Percentiles rank a stretch among this genome's conserved stretches.
These are phyloP conservation scores for Podospora fimiseda DNA, from an alignment of 495 filamentous ascomycete genomes.

Conservation along the genomic window DNA sequence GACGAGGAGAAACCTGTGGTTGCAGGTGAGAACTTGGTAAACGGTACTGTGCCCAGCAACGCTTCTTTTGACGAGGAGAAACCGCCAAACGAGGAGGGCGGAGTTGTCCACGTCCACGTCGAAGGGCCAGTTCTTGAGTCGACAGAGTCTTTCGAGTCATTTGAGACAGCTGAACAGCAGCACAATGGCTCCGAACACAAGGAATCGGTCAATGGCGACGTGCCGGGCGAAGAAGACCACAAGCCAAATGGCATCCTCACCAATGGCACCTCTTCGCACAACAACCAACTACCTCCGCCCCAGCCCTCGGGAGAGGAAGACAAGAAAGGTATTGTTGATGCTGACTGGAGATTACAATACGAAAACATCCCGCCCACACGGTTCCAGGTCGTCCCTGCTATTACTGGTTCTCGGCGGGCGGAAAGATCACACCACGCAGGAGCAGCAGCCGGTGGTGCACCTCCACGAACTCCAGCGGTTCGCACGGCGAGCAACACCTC, in stretches of 20 bases:
- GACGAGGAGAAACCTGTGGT: slow-evolving; percentile 49
- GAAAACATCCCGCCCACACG: slow-evolving; percentile 64
- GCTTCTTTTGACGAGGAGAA: slow-evolving; percentile 10
- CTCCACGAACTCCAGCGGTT: slow-evolving; percentile 27
- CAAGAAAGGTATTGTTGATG: slow-evolving; percentile 25
- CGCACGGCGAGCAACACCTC: slow-evolving; percentile 21
- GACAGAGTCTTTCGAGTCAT: slow-evolving; percentile 35
- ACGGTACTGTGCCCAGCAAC: no score
- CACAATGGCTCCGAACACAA: background rate
- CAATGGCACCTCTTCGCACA: slow-evolving; percentile 20
- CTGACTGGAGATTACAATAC: slow-evolving; percentile 36
- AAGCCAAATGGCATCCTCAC: slow-evolving; percentile 20
- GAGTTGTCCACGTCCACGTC: slow-evolving; percentile 14
- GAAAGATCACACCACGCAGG: no score
- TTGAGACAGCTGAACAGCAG: background rate
- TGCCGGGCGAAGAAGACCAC: background rate
- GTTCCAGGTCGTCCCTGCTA: slow-evolving; percentile 79
- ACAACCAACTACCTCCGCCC: slow-evolving; percentile 10
- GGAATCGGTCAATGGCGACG: background rate
- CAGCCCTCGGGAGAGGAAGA: slow-evolving; percentile 29
- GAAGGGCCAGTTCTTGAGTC: slow-evolving; percentile 35
- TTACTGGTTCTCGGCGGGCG: slow-evolving; percentile 34
- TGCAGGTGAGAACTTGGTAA: slow-evolving; percentile 24
- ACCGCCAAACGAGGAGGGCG: slow-evolving; percentile 14
- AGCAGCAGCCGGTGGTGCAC: no score